Evolutionary conservation across 2,329 filamentous ascomycete species (phyloP), one percentile per base, ranked within the genome.

Genomic region (Aspergillus unguis): DNA sequence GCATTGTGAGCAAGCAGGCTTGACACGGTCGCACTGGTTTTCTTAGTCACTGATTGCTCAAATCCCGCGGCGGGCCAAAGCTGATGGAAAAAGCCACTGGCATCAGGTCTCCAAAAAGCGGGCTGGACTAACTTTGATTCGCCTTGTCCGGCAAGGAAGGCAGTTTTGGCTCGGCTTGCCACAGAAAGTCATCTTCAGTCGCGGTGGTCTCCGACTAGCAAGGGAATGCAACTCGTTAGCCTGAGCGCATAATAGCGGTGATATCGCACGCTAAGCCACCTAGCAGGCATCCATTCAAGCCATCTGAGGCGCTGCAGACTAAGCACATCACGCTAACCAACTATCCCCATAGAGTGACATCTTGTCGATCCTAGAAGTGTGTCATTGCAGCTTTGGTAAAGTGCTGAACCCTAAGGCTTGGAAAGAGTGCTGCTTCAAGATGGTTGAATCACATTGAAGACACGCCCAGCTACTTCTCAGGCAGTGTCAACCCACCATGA

Each of bases 1-100:
- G 48, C 65, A 70, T 52, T 68, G 67, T n/a, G 65, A 63, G 50
- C 67, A 70, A 23, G 59, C 57, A 6, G 64, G 62, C 6, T 58
- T 53, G 11, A 56, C 55, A 29, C 62, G 61, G 43, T 69, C 65
- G 56, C 67, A 70, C 66, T 69, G 17, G 4, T 38, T 8, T 10
- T n/a, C 5, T 36, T 36, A 36, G 33, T 4, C 10, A 6, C n/a
- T 36, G 33, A 17, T 17, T 17, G 10, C 33, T 36, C 33, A 4
- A 36, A 11, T 8, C 5, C 33, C 9, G 5, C 9, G 4, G 10
- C 33, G 33, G 10, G 33, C 10, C 9, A 8, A n/a, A n/a, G 5
- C 33, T 11, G 10, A 36, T 11, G 33, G 9, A 36, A 36, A n/a
- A 36, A 5, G 5, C 5, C 6, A 11, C 9, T 4, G 33, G 33